Conservation (phyloP, 768 basidiomycete genomes). For the Podaxis sp. region DNA sequence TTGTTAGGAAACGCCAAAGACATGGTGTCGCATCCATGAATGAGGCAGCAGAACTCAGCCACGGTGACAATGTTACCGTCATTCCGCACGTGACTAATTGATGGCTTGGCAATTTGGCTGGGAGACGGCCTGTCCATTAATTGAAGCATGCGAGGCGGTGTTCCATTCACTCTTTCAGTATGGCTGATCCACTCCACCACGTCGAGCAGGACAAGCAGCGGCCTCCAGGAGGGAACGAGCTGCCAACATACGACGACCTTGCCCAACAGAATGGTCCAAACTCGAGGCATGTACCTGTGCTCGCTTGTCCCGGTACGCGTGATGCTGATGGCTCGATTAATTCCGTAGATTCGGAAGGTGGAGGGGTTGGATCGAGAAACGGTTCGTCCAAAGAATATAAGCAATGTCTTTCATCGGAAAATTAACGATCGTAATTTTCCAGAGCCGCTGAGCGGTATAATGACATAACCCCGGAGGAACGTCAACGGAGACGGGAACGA, state of each 20-base stretch:
- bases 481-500: slow-evolving; percentile 52
- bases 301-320: background rate
- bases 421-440: slow-evolving; percentile 11
- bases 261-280: slow-evolving; percentile 75
- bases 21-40: too few relatives aligned
- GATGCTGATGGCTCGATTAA: slow-evolving; percentile 4
- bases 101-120: slow-evolving; percentile 3
- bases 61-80: too few relatives aligned
- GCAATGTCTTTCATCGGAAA: background rate
- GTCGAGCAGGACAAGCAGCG: slow-evolving; percentile 43
- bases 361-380: slow-evolving; percentile 87
- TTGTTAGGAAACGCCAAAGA: too few relatives aligned
- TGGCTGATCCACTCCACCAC: slow-evolving; percentile 23
- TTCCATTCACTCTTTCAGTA: slow-evolving; percentile 3
- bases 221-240: slow-evolving; percentile 42
- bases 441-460: slow-evolving; percentile 85
- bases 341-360: slow-evolving; percentile 73
- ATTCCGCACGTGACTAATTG: slow-evolving; percentile 21
- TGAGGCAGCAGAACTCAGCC: too few relatives aligned
- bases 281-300: slow-evolving; percentile 54
- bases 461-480: slow-evolving; percentile 60
- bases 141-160: slow-evolving; percentile 20
- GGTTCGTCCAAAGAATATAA: slow-evolving; percentile 39
- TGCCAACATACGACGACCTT: slow-evolving; percentile 83
- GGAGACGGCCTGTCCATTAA: slow-evolving; percentile 6